Evolutionary conservation across 2,329 filamentous ascomycete genomes (phyloP).

Genomic region (Aspergillus ochraceus): DNA sequence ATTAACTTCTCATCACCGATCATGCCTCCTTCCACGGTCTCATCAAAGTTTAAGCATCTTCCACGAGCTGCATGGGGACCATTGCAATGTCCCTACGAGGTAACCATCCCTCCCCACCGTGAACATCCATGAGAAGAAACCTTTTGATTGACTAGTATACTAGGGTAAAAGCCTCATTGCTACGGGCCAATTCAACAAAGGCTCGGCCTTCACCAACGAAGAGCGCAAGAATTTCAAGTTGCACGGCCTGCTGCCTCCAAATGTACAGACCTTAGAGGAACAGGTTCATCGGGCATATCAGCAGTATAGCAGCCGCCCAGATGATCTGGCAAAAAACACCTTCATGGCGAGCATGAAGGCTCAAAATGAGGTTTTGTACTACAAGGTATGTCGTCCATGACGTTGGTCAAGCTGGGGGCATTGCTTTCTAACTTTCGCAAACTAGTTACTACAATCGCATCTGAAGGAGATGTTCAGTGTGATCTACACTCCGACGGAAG

Average conservation of each 20-base stretch:
- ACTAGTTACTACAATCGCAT: conserved; percentile 70
- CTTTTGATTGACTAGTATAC: neutral
- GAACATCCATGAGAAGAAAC: neutral
- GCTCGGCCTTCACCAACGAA: conserved; percentile 70
- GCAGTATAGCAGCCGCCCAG: conserved; percentile 66
- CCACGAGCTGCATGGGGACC: conserved; percentile 31
- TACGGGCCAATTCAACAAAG: conserved; percentile 76
- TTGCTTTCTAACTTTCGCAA: neutral
- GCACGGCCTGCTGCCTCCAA: conserved; percentile 69
- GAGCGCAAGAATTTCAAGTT: conserved; percentile 72
- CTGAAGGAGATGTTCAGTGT: conserved; percentile 85
- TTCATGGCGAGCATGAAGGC: conserved; percentile 83
- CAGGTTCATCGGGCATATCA: conserved; percentile 76
- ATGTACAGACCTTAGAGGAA: conserved; percentile 72
- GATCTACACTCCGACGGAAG: conserved; percentile 90
- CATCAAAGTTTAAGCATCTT: conserved; percentile 31
- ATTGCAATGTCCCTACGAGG: conserved; percentile 31
- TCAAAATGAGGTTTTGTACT: conserved; percentile 83
- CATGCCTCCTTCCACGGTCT: conserved; percentile 15
- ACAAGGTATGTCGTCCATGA: conserved; percentile 53
- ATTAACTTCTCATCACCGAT: neutral
- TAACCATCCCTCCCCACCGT: neutral
- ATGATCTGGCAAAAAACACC: conserved; percentile 78
- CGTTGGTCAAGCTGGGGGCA: neutral
- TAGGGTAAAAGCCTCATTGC: conserved; percentile 59